Conservation (phyloP, 345 rosid genomes). For the Gossypium turneri region DNA sequence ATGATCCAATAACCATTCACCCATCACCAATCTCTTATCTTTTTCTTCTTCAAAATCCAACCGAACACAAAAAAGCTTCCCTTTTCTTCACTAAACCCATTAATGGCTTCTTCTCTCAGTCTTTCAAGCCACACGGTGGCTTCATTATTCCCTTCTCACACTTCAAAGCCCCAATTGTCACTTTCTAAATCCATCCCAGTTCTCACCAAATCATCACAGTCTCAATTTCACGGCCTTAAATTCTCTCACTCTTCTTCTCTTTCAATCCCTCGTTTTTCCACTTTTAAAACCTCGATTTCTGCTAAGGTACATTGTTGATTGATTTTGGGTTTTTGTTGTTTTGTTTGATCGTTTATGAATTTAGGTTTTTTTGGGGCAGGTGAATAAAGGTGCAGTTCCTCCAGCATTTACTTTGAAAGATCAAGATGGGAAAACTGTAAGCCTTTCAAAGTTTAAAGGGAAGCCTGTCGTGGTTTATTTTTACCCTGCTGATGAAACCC, state of each 20-base stretch:
- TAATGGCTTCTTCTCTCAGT: constrained; percentile 47
- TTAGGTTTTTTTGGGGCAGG: constrained; percentile 35
- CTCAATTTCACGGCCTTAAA: constrained; percentile 61
- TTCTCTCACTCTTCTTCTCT: constrained; percentile 35
- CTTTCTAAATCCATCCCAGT: constrained; percentile 28
- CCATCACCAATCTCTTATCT: background rate
- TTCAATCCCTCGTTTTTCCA: constrained; percentile 19
- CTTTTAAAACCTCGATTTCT: constrained; percentile 37
- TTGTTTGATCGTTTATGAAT: background rate
- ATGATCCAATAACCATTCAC: background rate
- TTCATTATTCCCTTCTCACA: constrained; percentile 31
- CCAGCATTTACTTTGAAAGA: constrained; percentile 84
- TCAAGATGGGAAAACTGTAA: constrained; percentile 80
- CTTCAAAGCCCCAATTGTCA: constrained; percentile 27
- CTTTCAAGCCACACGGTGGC: constrained; percentile 34
- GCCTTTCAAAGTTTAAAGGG: constrained; percentile 74
- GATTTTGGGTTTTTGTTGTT: background rate
- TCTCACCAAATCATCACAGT: constrained; percentile 47
- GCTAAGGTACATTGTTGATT: constrained; percentile 74
- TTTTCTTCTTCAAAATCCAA: background rate
- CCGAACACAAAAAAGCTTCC: background rate
- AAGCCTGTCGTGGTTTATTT: constrained; percentile 91
- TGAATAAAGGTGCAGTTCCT: constrained; percentile 64
- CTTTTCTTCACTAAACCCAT: background rate
- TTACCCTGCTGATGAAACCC: constrained; percentile 96